These are phyloP conservation scores for Nemania abortiva DNA, from an alignment of 2,329 filamentous ascomycete species.

Conservation along the genomic window DNA sequence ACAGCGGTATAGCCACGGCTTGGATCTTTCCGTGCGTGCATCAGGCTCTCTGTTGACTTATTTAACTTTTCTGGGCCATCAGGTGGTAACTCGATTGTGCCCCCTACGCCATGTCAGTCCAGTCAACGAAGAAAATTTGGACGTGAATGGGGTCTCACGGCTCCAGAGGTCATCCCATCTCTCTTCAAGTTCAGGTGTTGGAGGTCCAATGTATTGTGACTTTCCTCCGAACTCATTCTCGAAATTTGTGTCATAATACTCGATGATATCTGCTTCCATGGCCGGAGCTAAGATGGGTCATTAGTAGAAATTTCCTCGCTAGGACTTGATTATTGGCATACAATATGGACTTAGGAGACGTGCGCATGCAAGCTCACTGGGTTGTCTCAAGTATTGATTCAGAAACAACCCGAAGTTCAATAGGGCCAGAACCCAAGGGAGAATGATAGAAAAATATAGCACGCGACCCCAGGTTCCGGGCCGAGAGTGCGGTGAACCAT, in stretches of 20 bases:
- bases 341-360: conserved; percentile 15
- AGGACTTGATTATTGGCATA: not conserved
- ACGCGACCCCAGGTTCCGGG: not conserved
- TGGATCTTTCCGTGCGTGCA: conserved; percentile 12
- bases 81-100: conserved; percentile 13
- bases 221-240: conserved; percentile 24
- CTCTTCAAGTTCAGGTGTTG: conserved; percentile 23
- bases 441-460: not conserved
- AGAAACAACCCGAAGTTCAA: conserved; percentile 15
- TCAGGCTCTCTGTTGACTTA: conserved; percentile 22
- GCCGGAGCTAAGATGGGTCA: conserved; percentile 12
- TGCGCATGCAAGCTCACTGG: conserved; percentile 19
- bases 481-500: not conserved
- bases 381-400: conserved; percentile 8
- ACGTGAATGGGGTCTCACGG: not conserved
- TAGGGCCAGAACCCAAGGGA: conserved; percentile 19
- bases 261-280: conserved; percentile 14
- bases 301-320: not conserved
- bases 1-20: conserved; percentile 23
- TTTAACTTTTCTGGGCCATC: conserved; percentile 16
- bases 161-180: conserved; percentile 23
- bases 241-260: conserved; percentile 26
- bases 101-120: conserved; percentile 9
- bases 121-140: not conserved
- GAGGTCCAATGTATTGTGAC: conserved; percentile 9